Conservation (phyloP, 1,139 yeast genomes). For the Candida sp. region DNA sequence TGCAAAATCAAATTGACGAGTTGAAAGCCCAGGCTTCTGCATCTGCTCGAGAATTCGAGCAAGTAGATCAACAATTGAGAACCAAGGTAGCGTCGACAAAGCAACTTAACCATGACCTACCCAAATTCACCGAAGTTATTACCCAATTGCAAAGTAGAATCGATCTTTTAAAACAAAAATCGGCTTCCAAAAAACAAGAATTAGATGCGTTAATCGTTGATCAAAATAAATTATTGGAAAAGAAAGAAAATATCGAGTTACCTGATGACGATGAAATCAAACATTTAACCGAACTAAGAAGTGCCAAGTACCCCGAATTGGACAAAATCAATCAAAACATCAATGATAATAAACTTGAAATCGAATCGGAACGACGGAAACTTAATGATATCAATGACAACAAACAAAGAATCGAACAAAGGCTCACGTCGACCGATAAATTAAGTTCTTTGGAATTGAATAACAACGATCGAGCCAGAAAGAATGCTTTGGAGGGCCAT, state of each 20-base stretch:
- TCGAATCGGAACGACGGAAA: slow-evolving; percentile 16
- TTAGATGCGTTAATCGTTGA: slow-evolving; percentile 16
- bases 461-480: slow-evolving; percentile 21
- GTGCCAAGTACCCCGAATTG: slow-evolving; percentile 11
- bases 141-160: slow-evolving; percentile 12
- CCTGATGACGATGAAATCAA: slow-evolving; percentile 16
- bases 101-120: slow-evolving; percentile 2
- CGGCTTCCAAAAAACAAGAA: slow-evolving; percentile 21
- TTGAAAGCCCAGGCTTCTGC: neutral
- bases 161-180: slow-evolving; percentile 15
- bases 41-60: slow-evolving; percentile 1
- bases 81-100: slow-evolving; percentile 8
- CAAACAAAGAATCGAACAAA: slow-evolving; percentile 13
- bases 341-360: slow-evolving; percentile 12
- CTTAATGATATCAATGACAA: slow-evolving; percentile 14
- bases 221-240: slow-evolving; percentile 11
- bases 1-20: slow-evolving; percentile 14
- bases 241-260: slow-evolving; percentile 10
- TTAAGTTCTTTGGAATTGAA: slow-evolving; percentile 37
- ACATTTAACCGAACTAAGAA: slow-evolving; percentile 10
- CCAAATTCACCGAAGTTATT: slow-evolving; percentile 5
- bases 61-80: slow-evolving; percentile 1
- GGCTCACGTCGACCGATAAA: slow-evolving; percentile 49
- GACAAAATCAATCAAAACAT: slow-evolving; percentile 13
- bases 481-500: slow-evolving; percentile 30